Percentiles rank a stretch among this genome's conserved stretches.
phyloP scores from a whole-genome alignment of 306 rosid species.

The Trifolium subterraneum region DNA sequence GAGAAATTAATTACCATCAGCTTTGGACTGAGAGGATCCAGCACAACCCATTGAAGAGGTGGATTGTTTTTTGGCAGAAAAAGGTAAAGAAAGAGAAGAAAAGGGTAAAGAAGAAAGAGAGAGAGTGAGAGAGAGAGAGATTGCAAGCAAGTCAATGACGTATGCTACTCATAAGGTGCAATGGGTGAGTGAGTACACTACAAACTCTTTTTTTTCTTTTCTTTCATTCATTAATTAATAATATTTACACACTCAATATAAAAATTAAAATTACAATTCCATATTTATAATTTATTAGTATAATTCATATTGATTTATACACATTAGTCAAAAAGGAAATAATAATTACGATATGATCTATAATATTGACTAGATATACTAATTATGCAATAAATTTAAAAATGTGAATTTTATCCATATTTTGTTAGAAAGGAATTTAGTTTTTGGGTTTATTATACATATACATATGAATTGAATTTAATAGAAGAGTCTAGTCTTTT shows the following conservation, averaged over 20 bases:
- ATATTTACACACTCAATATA: not conserved
- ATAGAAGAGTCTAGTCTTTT: no score
- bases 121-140: not conserved
- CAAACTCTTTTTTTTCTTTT: not conserved
- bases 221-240: not conserved
- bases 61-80: not conserved
- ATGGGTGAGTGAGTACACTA: not conserved
- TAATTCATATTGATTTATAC: no score
- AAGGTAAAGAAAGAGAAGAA: not conserved
- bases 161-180: not conserved
- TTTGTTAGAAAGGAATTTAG: no score
- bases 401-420: no score
- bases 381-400: no score
- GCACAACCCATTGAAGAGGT: constrained; percentile 78
- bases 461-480: no score
- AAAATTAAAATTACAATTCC: no score
- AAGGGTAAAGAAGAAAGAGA: not conserved
- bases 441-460: no score
- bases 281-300: no score
- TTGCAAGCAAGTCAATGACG: constrained; percentile 38
- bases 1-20: constrained; percentile 65
- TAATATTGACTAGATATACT: no score
- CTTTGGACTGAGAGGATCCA: constrained; percentile 83
- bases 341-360: no score
- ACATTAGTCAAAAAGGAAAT: no score